phyloP scores from a whole-genome alignment of 148 eudicot genomes.

The Vaccinium corymbosum region DNA sequence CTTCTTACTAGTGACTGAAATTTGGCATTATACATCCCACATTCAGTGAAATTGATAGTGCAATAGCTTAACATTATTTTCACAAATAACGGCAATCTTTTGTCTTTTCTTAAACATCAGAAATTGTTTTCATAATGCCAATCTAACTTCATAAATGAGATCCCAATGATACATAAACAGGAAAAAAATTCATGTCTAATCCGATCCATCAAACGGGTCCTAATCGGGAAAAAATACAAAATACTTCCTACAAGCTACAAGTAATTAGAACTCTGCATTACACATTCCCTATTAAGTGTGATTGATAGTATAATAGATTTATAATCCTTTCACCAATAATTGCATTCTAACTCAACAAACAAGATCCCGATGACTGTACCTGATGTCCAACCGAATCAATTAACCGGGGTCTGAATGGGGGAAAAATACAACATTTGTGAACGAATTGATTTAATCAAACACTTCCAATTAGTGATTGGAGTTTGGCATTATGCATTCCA shows the following conservation, averaged over 20 bases:
- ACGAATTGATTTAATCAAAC: too few species aligned
- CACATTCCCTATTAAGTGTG: too few species aligned
- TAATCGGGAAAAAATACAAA: neutral
- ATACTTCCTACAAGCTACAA: too few species aligned
- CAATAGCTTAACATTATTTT: neutral
- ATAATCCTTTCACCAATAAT: neutral
- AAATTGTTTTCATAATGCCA: neutral
- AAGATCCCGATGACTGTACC: too few species aligned
- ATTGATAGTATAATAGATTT: neutral
- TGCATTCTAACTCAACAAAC: neutral
- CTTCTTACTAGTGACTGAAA: neutral
- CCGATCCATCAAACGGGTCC: neutral
- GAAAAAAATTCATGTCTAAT: neutral
- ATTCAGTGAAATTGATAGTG: neutral
- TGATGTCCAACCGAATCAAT: too few species aligned
- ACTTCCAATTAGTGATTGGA: too few species aligned
- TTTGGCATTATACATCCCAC: neutral
- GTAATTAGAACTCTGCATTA: too few species aligned
- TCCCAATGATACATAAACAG: neutral
- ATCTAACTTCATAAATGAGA: neutral
- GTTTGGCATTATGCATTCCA: too few species aligned
- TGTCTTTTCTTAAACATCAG: neutral
- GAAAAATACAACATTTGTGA: too few species aligned
- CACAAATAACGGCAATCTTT: too few species aligned
- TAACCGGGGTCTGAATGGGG: too few species aligned